These are phyloP conservation scores for Ulmus americana DNA, from an alignment of 331 rosid species.

Conservation along the genomic window DNA sequence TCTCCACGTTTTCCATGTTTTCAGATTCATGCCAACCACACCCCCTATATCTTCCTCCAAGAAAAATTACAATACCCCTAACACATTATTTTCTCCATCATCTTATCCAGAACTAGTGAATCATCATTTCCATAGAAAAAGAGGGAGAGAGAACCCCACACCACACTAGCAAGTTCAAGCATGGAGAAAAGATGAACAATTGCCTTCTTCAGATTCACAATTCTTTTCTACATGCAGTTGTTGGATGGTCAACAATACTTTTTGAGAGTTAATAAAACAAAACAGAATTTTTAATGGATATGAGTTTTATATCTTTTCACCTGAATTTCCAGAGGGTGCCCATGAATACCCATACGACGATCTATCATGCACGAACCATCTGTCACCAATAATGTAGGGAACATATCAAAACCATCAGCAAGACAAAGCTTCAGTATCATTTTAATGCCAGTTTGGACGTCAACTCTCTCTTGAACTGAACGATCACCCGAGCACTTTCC, in stretches of 20 bases:
- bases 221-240: neutral
- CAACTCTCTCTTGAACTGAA: conserved; percentile 84
- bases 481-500: conserved; percentile 77
- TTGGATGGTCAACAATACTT: neutral
- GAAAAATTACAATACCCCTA: neutral
- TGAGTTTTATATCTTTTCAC: conserved; percentile 22
- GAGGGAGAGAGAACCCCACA: neutral
- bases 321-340: conserved; percentile 88
- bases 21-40: neutral
- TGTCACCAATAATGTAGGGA: conserved; percentile 75
- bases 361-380: conserved; percentile 93
- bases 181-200: neutral
- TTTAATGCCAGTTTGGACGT: conserved; percentile 85
- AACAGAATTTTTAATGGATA: neutral
- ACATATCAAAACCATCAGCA: conserved; percentile 92
- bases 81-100: neutral
- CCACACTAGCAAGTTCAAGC: neutral
- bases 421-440: conserved; percentile 76
- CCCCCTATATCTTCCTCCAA: neutral
- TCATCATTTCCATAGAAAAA: too few species aligned
- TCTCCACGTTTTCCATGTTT: neutral
- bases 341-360: conserved; percentile 90
- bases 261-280: neutral
- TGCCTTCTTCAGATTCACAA: neutral
- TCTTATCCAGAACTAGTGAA: neutral